phyloP scores from a whole-genome alignment of 129 eudicot genomes.

The Rutidosis leptorrhynchoides region DNA sequence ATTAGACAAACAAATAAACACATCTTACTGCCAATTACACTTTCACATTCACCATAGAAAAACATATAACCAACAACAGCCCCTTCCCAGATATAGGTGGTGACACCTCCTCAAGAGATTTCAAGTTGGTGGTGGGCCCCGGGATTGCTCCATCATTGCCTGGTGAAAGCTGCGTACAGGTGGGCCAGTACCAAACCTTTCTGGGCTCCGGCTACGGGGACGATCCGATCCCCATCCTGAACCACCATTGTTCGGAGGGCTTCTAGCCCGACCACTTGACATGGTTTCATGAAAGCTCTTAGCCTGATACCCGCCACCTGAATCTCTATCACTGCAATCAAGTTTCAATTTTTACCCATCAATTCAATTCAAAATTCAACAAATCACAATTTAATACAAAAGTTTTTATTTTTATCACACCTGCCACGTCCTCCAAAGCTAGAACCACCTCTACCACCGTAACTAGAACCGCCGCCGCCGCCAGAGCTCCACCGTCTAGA shows the following conservation, averaged over 20 bases:
- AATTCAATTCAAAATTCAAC: background rate
- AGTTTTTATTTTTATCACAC: constrained; percentile 22
- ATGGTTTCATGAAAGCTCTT: constrained; percentile 64
- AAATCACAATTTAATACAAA: background rate
- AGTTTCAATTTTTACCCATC: background rate
- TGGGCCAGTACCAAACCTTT: too few species aligned
- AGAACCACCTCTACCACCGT: constrained; percentile 65
- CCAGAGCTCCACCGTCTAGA: constrained; percentile 69
- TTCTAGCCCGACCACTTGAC: constrained; percentile 37
- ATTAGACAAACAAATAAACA: too few species aligned
- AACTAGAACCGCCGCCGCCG: constrained; percentile 49
- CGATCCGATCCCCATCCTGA: constrained; percentile 45
- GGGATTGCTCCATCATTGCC: constrained; percentile 43
- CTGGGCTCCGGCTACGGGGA: constrained; percentile 61
- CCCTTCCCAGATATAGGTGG: too few species aligned
- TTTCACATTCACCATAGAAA: too few species aligned
- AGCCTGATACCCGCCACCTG: constrained; percentile 39
- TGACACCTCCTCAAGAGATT: too few species aligned
- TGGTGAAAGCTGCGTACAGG: too few species aligned
- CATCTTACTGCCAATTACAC: too few species aligned
- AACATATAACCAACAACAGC: too few species aligned
- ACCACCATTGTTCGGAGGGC: constrained; percentile 43
- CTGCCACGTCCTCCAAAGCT: constrained; percentile 48
- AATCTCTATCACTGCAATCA: constrained; percentile 33
- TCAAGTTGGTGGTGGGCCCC: constrained; percentile 31